phyloP scores from a whole-genome alignment of 371 early-diverging fungal genomes.

The Catenaria anguillulae region DNA sequence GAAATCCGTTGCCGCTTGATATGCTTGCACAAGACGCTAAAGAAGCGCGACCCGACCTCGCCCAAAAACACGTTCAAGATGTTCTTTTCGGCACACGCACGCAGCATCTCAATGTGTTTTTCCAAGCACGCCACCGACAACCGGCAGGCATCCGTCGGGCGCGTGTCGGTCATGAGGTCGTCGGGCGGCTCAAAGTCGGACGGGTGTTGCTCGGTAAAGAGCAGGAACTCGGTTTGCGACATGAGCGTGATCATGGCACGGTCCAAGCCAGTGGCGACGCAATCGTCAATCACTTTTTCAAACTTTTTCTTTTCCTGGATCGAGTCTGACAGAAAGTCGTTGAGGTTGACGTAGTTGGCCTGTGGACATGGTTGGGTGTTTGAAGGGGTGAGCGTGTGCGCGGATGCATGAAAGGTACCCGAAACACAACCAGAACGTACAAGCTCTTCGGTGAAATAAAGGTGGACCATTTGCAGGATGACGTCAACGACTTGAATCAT shows the following conservation, averaged over 20 bases:
- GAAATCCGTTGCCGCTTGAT: slow-evolving; percentile 59
- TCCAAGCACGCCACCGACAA: slow-evolving; percentile 62
- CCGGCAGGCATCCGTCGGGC: slow-evolving; percentile 50
- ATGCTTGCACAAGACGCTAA: slow-evolving; percentile 65
- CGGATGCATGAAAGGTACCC: not conserved
- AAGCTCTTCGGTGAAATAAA: slow-evolving; percentile 67
- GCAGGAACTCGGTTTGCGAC: slow-evolving; percentile 56
- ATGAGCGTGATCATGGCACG: slow-evolving; percentile 60
- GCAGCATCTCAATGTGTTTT: slow-evolving; percentile 51
- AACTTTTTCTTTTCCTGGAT: slow-evolving; percentile 70
- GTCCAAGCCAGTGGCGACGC: slow-evolving; percentile 79
- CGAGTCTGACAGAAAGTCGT: slow-evolving; percentile 65
- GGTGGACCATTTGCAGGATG: slow-evolving; percentile 71
- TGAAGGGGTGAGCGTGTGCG: not conserved
- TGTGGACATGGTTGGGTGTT: too few relatives aligned
- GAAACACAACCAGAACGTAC: slow-evolving; percentile 22
- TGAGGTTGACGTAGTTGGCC: slow-evolving; percentile 55
- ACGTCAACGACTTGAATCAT: slow-evolving; percentile 74
- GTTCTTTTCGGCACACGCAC: slow-evolving; percentile 45
- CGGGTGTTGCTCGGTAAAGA: slow-evolving; percentile 40
- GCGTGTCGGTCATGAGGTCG: slow-evolving; percentile 30
- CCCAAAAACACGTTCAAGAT: slow-evolving; percentile 79
- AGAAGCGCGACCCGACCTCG: slow-evolving; percentile 73
- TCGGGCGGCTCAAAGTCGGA: slow-evolving; percentile 53
- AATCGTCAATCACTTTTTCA: slow-evolving; percentile 65